Conservation (phyloP, 352 stramenopile species). For the Pythium pyrilobum region DNA sequence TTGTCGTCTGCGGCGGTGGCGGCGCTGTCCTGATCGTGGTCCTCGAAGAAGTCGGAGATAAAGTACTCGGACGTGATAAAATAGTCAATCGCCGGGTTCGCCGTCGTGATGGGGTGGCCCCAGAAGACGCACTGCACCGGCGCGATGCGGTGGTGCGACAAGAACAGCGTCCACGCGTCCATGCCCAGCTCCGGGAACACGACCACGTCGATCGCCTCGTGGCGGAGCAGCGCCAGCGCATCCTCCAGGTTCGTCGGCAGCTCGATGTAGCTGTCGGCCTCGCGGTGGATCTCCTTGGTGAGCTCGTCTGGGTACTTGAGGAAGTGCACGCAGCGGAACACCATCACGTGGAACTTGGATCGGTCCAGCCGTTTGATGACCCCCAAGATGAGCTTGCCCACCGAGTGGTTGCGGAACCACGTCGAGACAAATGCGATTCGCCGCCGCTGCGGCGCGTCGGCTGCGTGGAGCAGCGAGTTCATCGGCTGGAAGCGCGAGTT, state of each 20-base stretch:
- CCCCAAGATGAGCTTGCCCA: slow-evolving; percentile 56
- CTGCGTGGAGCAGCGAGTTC: slow-evolving; percentile 5
- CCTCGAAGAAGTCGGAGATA: slow-evolving; percentile 24
- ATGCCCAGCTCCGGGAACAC: slow-evolving; percentile 85
- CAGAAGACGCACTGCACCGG: slow-evolving; percentile 78
- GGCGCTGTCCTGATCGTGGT: background rate
- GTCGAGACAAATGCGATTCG: slow-evolving; percentile 53
- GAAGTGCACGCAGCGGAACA: slow-evolving; percentile 56
- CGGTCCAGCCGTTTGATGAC: slow-evolving; percentile 49
- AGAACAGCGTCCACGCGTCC: slow-evolving; percentile 64
- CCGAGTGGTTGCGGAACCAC: slow-evolving; percentile 63
- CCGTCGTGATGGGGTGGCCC: slow-evolving; percentile 81
- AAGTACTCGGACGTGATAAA: slow-evolving; percentile 71
- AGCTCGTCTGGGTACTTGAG: slow-evolving; percentile 37
- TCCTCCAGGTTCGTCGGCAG: slow-evolving; percentile 28
- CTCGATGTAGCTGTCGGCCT: slow-evolving; percentile 44
- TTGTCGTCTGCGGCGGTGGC: too few relatives aligned
- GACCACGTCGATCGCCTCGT: slow-evolving; percentile 61
- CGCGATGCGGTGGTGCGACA: slow-evolving; percentile 69
- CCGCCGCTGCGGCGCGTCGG: slow-evolving; percentile 10
- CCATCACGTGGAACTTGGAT: slow-evolving; percentile 38
- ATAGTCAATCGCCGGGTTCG: slow-evolving; percentile 72
- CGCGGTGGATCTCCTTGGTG: slow-evolving; percentile 30
- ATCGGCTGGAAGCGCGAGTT: slow-evolving; percentile 11
- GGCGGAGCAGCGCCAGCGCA: slow-evolving; percentile 32